A percentile compares a stretch with the other conserved stretches of the same genome.
phyloP scores from a whole-genome alignment of 495 filamentous ascomycete species.

The Cercophora scortea region DNA sequence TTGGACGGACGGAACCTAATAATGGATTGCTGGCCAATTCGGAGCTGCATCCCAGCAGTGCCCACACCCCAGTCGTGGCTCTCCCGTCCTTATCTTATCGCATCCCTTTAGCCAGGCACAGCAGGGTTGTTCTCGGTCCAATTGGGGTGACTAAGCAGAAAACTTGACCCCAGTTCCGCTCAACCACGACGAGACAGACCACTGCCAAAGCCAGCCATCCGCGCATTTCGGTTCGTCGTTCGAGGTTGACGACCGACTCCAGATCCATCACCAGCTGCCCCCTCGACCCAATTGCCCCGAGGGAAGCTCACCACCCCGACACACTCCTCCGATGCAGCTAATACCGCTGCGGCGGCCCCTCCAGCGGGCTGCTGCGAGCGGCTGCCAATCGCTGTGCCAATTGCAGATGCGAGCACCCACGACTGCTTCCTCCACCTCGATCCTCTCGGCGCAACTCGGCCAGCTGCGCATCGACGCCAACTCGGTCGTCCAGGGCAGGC shows the following conservation, averaged over 20 bases:
- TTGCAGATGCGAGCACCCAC: neutral
- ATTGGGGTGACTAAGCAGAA: constrained; percentile 36
- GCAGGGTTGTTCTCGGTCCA: neutral
- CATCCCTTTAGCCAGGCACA: neutral
- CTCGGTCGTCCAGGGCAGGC: constrained; percentile 37
- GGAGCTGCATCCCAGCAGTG: neutral
- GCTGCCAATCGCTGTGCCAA: constrained; percentile 15
- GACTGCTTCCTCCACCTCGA: constrained; percentile 4
- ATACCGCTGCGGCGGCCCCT: constrained; percentile 46
- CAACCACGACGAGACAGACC: neutral
- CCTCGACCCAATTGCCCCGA: constrained; percentile 11
- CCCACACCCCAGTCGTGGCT: neutral
- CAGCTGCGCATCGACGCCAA: constrained; percentile 14
- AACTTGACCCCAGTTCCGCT: constrained; percentile 19
- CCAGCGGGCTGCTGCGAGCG: constrained; percentile 34
- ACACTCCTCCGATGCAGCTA: constrained; percentile 36
- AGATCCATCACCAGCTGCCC: neutral
- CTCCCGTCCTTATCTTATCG: constrained; percentile 25
- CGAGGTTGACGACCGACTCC: neutral
- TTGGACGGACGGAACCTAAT: neutral
- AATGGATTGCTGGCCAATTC: constrained; percentile 16
- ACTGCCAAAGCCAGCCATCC: neutral
- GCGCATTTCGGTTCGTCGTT: constrained; percentile 4
- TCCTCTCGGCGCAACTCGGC: constrained; percentile 17
- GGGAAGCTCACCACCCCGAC: constrained; percentile 1